Conservation (phyloP, 208 protist genomes). For the Trypanosoma conorhini region DNA sequence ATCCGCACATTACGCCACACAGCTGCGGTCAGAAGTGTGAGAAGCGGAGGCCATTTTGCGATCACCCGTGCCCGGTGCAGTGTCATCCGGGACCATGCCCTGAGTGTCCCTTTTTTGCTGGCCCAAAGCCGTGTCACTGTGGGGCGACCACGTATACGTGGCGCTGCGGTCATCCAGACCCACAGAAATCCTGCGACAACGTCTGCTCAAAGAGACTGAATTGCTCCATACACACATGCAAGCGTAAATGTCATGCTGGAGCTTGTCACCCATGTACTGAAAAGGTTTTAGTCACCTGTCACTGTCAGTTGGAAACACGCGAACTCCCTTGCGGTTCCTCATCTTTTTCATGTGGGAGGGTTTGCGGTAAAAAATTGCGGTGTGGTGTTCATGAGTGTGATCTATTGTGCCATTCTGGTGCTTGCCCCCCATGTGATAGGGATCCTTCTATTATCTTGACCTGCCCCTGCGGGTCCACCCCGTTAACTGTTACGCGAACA, state of each 20-base stretch:
- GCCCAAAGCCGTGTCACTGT: conserved; percentile 54
- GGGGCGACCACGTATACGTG: conserved; percentile 67
- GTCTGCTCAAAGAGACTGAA: conserved; percentile 45
- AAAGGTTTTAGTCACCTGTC: conserved; percentile 29
- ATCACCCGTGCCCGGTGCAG: conserved; percentile 53
- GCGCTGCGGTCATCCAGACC: conserved; percentile 61
- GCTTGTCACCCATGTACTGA: conserved; percentile 42
- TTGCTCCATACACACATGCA: conserved; percentile 60
- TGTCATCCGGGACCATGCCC: conserved; percentile 81
- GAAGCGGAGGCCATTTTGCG: conserved; percentile 38
- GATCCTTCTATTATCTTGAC: conserved; percentile 52
- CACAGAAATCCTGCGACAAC: conserved; percentile 51
- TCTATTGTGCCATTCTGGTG: conserved; percentile 56
- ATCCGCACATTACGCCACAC: conserved; percentile 73
- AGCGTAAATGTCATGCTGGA: conserved; percentile 49
- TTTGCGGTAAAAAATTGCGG: conserved; percentile 49
- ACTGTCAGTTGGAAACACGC: conserved; percentile 37
- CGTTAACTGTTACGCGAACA: conserved; percentile 19
- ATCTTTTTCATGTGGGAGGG: conserved; percentile 46
- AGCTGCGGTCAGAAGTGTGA: conserved; percentile 75
- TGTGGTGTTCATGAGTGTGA: conserved; percentile 64
- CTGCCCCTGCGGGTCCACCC: conserved; percentile 58
- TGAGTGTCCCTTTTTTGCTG: conserved; percentile 44
- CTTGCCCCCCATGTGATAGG: conserved; percentile 54
- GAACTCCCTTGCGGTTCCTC: conserved; percentile 39